Base-by-base conservation (phyloP, 2,329 filamentous ascomycete species). In the Alternaria sp. region DNA sequence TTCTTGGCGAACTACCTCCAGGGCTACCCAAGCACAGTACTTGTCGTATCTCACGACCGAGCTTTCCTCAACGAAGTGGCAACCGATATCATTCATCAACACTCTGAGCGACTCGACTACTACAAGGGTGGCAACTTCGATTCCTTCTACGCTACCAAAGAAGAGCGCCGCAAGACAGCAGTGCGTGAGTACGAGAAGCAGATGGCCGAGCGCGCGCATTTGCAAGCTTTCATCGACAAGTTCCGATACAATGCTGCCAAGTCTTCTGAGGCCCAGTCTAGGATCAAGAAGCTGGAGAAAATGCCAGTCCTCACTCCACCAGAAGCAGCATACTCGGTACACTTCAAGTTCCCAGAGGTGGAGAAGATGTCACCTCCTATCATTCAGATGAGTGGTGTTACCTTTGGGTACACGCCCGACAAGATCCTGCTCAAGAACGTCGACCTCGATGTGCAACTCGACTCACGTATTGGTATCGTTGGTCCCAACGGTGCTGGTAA, bases 241-340 rank as follows among this genome's bases (percentile, higher is more conserved):
- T 99, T 99, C 87, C 90, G 96, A 57, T 99, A 99, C 87, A 99
- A 99, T 78, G 96, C 96, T 26, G 96, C 95, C 76, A 99, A 99
- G 82, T 97, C 96, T 1, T 97, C 95, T 9, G 96, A 99, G 85
- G 96, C 96, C 2, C 96, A 99, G 79, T 98, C 95, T 1, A 90
- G 96, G 76, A 98, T 99, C 87, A 99, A 99, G 87, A 99, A 99
- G 80, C 86, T 99, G 66, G 96, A 99, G 81, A 93, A 92, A 77
- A 97, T 99, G 93, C 96, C 96, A 2, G 85, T 97, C 2, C 87
- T 99, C 56, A 92, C 97, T 74, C 80, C 94, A 1, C 96, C 96
- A 6, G 96, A 99, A 84, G 89, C 90, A 63, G 95, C 97, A 81
- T 99, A 99, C 85, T 93, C 88, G 58, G 96, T 99, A 63, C 92